A percentile compares a stretch with the other conserved stretches of the same genome.
These are phyloP conservation scores for Globisporangium orthogonon DNA, from an alignment of 352 stramenopile species.

Conservation along the genomic window DNA sequence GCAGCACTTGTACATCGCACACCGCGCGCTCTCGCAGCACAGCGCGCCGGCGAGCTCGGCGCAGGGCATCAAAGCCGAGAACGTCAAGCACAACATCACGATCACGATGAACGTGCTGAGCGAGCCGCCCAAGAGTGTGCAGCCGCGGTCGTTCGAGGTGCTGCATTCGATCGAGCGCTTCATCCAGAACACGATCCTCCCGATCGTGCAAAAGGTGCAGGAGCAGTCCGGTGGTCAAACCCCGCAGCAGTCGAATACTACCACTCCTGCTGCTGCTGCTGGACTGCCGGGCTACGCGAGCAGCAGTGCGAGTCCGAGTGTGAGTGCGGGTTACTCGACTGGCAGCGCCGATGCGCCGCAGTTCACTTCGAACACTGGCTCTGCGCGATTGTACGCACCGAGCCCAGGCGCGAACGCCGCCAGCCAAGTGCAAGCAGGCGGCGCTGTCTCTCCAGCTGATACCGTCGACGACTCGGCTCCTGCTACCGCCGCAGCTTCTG, in stretches of 20 bases:
- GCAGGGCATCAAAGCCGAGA: constrained; percentile 69
- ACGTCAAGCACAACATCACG: constrained; percentile 76
- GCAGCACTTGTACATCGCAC: constrained; percentile 46
- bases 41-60: constrained; percentile 46
- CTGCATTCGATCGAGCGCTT: constrained; percentile 79
- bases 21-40: constrained; percentile 63
- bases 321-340: background rate
- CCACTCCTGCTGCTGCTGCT: background rate
- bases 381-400: background rate
- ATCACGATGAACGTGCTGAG: constrained; percentile 65
- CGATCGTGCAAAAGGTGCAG: constrained; percentile 67
- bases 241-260: constrained; percentile 8
- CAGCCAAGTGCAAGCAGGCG: background rate
- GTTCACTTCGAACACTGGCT: background rate
- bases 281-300: constrained; percentile 1
- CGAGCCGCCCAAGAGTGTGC: constrained; percentile 29
- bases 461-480: background rate
- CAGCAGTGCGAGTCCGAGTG: background rate
- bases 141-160: constrained; percentile 60
- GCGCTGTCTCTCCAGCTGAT: background rate
- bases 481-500: background rate
- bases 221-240: constrained; percentile 7
- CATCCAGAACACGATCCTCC: constrained; percentile 67
- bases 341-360: background rate
- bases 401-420: background rate